Percentiles rank a stretch among this genome's conserved stretches.
Evolutionary conservation across 2,329 filamentous ascomycete species (phyloP).

Genomic region (Alternaria viburni): DNA sequence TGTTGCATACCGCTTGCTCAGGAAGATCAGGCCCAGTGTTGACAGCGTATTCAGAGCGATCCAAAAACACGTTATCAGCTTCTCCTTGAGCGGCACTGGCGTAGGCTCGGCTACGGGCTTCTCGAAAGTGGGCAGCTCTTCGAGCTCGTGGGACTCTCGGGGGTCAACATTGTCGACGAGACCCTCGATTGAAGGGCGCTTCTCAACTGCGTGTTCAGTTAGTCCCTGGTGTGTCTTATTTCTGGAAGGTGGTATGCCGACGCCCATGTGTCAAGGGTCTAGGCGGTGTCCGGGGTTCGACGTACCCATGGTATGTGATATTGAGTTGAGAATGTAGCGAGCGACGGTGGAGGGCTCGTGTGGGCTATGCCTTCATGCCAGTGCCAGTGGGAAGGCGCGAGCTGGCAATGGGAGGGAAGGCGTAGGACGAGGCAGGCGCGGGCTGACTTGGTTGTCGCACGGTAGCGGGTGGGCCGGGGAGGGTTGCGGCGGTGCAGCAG

Average conservation of each 20-base stretch:
- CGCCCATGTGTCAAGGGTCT: conserved; percentile 1
- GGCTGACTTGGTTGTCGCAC: conserved; percentile 1
- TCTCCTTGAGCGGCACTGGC: conserved; percentile 43
- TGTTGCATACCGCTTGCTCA: conserved; percentile 52
- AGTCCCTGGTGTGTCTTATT: conserved; percentile 11
- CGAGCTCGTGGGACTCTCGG: conserved; percentile 40
- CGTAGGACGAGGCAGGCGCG: background rate
- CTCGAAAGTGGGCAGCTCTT: conserved; percentile 46
- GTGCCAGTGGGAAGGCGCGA: conserved; percentile 24
- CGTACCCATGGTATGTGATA: conserved; percentile 37
- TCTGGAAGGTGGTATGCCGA: background rate
- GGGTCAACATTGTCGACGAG: conserved; percentile 48
- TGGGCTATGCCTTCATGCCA: conserved; percentile 38
- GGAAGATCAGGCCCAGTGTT: conserved; percentile 53
- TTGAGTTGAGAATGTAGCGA: conserved; percentile 28
- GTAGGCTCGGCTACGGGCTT: conserved; percentile 30
- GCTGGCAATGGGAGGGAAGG: background rate
- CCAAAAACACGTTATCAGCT: conserved; percentile 48
- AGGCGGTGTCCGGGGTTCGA: conserved; percentile 2
- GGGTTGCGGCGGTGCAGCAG: conserved; percentile 12
- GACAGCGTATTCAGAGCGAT: conserved; percentile 54
- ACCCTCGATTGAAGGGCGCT: conserved; percentile 47
- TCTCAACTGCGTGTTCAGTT: conserved; percentile 41
- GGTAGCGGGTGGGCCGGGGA: conserved; percentile 7
- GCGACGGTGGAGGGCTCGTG: conserved; percentile 20